Conservation (phyloP, 2,329 filamentous ascomycete genomes). For the Samsoniella hepiali region DNA sequence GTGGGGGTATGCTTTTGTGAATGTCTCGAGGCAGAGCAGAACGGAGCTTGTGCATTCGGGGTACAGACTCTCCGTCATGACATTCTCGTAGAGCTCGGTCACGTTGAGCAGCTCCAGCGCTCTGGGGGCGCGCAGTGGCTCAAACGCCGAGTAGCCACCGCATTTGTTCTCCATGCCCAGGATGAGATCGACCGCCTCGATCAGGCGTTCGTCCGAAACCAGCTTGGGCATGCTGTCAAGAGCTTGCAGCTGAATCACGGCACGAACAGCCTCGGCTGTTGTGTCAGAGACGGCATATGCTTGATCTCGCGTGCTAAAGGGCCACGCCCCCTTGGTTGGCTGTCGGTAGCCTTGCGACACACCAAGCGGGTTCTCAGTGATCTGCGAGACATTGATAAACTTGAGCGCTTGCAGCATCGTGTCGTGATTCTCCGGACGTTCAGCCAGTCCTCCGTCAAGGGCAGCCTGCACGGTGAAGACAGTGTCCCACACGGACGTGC, state of each 20-base stretch:
- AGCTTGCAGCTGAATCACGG: constrained; percentile 73
- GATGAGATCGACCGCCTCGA: constrained; percentile 81
- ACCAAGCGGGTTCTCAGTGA: constrained; percentile 66
- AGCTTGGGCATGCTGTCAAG: constrained; percentile 66
- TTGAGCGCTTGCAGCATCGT: too few relatives aligned
- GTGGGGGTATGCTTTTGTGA: constrained; percentile 69
- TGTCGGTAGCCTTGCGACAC: constrained; percentile 78
- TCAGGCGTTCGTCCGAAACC: constrained; percentile 67
- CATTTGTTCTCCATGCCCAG: constrained; percentile 78
- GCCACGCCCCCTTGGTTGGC: constrained; percentile 81
- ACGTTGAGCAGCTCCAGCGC: constrained; percentile 78
- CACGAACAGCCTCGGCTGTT: constrained; percentile 77
- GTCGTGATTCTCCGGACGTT: constrained; percentile 73
- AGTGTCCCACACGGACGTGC: constrained; percentile 89
- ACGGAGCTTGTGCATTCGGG: constrained; percentile 89
- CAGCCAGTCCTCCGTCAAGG: constrained; percentile 67
- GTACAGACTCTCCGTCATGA: constrained; percentile 94
- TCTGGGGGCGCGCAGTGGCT: constrained; percentile 69
- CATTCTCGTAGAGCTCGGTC: constrained; percentile 83
- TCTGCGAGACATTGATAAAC: too few relatives aligned
- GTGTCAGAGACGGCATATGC: constrained; percentile 90
- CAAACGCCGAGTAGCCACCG: constrained; percentile 82
- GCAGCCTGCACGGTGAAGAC: constrained; percentile 76
- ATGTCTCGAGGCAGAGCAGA: constrained; percentile 75
- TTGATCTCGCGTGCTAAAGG: constrained; percentile 80